phyloP scores from a whole-genome alignment of 1,139 yeast species.

The Scheffersomyces lignicola region DNA sequence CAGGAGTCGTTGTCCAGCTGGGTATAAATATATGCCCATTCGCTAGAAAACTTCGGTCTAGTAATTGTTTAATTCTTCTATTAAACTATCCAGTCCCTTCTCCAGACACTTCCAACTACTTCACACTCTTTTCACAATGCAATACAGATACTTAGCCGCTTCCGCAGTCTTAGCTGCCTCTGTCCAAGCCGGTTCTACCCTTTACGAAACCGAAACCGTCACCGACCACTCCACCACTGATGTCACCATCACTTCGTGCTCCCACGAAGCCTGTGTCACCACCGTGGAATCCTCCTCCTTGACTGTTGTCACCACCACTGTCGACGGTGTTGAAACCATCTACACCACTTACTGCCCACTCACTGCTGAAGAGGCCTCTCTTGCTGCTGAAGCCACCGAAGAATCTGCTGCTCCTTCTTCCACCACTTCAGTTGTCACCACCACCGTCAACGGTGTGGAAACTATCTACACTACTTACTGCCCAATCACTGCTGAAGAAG shows the following conservation, averaged over 20 bases:
- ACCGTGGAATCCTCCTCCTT: constrained; percentile 22
- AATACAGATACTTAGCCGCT: constrained; percentile 30
- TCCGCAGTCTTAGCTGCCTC: constrained; percentile 30
- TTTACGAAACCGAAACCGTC: constrained; percentile 24
- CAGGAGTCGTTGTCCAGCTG: background rate
- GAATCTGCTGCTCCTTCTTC: constrained; percentile 10
- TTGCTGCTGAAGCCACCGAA: constrained; percentile 9
- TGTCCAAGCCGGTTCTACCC: constrained; percentile 18
- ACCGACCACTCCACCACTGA: constrained; percentile 35
- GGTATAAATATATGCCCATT: constrained; percentile 3
- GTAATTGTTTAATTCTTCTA: too few relatives aligned
- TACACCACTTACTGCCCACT: constrained; percentile 54
- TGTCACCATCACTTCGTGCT: constrained; percentile 45
- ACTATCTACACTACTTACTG: constrained; percentile 49
- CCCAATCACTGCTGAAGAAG: constrained; percentile 24
- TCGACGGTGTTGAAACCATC: constrained; percentile 40
- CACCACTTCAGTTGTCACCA: constrained; percentile 11
- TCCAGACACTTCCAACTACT: background rate
- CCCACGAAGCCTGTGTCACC: constrained; percentile 34
- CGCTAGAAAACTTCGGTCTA: too few relatives aligned
- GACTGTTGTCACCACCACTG: constrained; percentile 41
- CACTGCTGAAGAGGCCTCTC: constrained; percentile 17
- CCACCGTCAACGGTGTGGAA: constrained; percentile 33
- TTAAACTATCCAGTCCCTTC: too few relatives aligned
- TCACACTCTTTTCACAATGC: constrained; percentile 21